Percentiles rank a stretch among this genome's conserved stretches.
These are phyloP conservation scores for Apiotrichum siamense DNA, from an alignment of 1,284 basidiomycete species.

Conservation along the genomic window DNA sequence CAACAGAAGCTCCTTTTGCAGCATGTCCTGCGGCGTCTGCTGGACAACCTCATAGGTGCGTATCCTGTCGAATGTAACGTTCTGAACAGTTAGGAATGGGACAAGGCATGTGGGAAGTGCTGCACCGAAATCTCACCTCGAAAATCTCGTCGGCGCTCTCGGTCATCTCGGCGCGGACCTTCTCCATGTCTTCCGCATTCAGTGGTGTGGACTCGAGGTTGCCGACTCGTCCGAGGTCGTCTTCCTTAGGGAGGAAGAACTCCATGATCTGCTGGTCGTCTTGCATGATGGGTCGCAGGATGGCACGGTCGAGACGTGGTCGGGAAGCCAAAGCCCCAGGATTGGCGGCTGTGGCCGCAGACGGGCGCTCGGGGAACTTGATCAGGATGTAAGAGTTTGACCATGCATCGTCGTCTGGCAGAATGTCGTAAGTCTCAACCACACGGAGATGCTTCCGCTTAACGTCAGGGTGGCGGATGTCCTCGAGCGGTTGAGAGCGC, in stretches of 20 bases:
- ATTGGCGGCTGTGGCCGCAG: constrained; percentile 61
- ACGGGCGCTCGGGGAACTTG: constrained; percentile 76
- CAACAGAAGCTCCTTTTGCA: constrained; percentile 67
- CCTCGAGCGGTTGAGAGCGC: constrained; percentile 55
- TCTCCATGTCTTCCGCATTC: constrained; percentile 17
- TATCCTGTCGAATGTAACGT: constrained; percentile 33
- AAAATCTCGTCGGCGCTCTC: constrained; percentile 25
- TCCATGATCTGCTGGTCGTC: constrained; percentile 79
- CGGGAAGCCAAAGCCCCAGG: constrained; percentile 53
- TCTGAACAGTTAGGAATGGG: constrained; percentile 12
- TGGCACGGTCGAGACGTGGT: constrained; percentile 66
- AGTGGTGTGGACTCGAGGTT: constrained; percentile 23
- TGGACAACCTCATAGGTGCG: constrained; percentile 42
- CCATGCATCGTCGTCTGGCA: constrained; percentile 83
- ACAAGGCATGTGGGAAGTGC: too few species aligned
- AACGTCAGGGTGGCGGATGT: constrained; percentile 58
- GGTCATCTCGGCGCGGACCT: not conserved
- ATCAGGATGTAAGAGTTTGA: constrained; percentile 83
- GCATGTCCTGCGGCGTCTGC: constrained; percentile 18
- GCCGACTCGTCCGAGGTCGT: constrained; percentile 50
- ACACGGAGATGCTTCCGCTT: constrained; percentile 71
- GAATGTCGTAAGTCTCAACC: constrained; percentile 71
- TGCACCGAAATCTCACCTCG: constrained; percentile 18
- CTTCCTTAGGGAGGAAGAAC: constrained; percentile 79
- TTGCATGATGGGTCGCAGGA: constrained; percentile 71